Evolutionary conservation across 1,139 yeast genomes (phyloP), one percentile per base, ranked within the genome.

Genomic region (Pichia sp.): DNA sequence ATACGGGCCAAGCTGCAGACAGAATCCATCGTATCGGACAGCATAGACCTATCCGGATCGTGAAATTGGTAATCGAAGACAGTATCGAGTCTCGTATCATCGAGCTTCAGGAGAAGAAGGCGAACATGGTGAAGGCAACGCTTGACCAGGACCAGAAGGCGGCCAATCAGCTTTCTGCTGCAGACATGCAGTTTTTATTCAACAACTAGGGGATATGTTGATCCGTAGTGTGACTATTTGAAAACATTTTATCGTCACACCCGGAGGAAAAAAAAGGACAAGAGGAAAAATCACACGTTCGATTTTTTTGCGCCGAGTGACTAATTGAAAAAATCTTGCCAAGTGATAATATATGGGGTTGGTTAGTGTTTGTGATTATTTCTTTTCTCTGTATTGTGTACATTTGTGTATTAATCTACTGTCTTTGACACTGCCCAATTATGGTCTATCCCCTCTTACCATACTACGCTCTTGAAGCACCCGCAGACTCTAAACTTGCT

Each of bases 1-100:
- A 91, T 62, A 91, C 96, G 89, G 61, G 61, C 3, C 98, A 91
- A 61, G 84, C 95, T 37, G 95, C 95, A 66, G 99, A 93, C 62
- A 78, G 99, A 64, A 96, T 91, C 19, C 98, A 91, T 64, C 78
- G 98, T 65, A 91, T 91, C 49, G 97, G 97, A 5, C 99, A 91
- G 60, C 85, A 77, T 55, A 68, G 98, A 49, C 98, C 98, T 0
- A 95, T 91, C n/a, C 74, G 85, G 49, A 88, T 91, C 53, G 87
- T 95, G 6, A 72, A 96, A 37, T 79, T 91, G 55, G 87, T 95
- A 54, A 88, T 91, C 42, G 96, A 88, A 55, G 98, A 91, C 62
- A 86, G 96, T 56, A 93, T 93, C 38, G 99, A 93, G 66, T 83
- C 93, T 57, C 83, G 95, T 61, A 91, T 91, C 52, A 85, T 93